Evolutionary conservation across 768 basidiomycete genomes (phyloP).

Genomic region (Chalciporus piperatus): DNA sequence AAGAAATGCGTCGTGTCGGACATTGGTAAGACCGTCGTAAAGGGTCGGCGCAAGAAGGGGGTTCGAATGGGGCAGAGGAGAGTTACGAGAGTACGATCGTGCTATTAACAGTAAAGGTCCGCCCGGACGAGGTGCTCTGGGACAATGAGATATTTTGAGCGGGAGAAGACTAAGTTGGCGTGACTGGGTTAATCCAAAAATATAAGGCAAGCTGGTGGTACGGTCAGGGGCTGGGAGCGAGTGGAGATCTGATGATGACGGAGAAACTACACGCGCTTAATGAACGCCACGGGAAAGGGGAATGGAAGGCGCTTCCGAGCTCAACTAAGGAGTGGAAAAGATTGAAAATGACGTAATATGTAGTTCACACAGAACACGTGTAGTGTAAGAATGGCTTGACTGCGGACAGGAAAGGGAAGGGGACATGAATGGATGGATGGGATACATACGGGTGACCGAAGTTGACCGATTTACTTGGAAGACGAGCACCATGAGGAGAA

Average conservation of each 20-base stretch:
- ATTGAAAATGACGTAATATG: conserved; percentile 7
- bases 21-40: not conserved
- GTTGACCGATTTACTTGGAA: not conserved
- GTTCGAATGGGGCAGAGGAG: not conserved
- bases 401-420: not conserved
- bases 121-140: conserved; percentile 9
- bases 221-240: conserved; percentile 2
- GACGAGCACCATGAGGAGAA: conserved; percentile 18
- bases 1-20: not conserved
- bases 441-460: not conserved
- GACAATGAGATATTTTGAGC: conserved; percentile 9
- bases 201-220: not conserved
- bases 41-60: conserved; percentile 10
- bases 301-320: conserved; percentile 19
- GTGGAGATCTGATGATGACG: conserved; percentile 12
- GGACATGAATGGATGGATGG: not conserved
- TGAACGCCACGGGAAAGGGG: not conserved
- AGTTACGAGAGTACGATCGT: not conserved
- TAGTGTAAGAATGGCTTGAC: conserved; percentile 1
- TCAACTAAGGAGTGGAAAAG: not conserved
- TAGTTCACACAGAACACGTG: not conserved
- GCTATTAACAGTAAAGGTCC: conserved; percentile 6
- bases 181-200: conserved; percentile 8
- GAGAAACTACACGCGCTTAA: conserved; percentile 3
- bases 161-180: conserved; percentile 2